Base-by-base conservation (phyloP, 371 early-diverging fungal species). In the Rhizopus stolonifer region DNA sequence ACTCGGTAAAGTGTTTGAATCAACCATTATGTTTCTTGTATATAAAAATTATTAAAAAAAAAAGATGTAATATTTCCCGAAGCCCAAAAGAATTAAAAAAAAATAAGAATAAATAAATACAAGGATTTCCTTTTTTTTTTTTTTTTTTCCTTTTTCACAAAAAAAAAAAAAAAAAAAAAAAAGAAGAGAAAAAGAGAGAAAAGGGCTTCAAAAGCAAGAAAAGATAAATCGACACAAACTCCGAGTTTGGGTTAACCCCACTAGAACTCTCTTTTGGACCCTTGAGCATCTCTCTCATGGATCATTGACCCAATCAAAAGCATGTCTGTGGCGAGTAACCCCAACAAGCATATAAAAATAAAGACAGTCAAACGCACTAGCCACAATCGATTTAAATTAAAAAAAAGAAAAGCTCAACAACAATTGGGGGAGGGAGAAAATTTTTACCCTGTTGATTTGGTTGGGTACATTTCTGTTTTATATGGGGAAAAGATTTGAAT, bases 1-100 rank as follows among this genome's bases (percentile, higher is more conserved):
- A 22, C 59, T 46, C 34, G 64, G 57, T 47, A 64, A 47, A 34
- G 29, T 64, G 21, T 55, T 64, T 14, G 54, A 34, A 45, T 60
- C 51, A 8, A 60, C 59, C 59, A 43, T 54, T n/a, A n/a, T n/a
- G n/a, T n/a, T n/a, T n/a, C n/a, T n/a, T n/a, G n/a, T n/a, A 29
- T 29, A 29, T 10, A 29, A 29, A 10, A 29, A 7, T 29, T 29
- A 7, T 29, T 29, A 29, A 29, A 29, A 29, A 29, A 29, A 29
- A 29, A 29, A 29, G 10, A 29, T 7, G 36, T 29, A 1, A 29
- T 6, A 11, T 29, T 29, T 29, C 29, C 29, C 29, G 6, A 6
- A 6, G 9, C 6, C 9, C 29, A 6, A 18, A 17, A 49, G 32
- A 42, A 42, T 54, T 18, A 21, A 48, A 38, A 49, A 29, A 36